Percentiles rank a stretch among this genome's conserved stretches.
Evolutionary conservation across 768 basidiomycete species (phyloP).

Genomic region (Rhodotorula toruloides): DNA sequence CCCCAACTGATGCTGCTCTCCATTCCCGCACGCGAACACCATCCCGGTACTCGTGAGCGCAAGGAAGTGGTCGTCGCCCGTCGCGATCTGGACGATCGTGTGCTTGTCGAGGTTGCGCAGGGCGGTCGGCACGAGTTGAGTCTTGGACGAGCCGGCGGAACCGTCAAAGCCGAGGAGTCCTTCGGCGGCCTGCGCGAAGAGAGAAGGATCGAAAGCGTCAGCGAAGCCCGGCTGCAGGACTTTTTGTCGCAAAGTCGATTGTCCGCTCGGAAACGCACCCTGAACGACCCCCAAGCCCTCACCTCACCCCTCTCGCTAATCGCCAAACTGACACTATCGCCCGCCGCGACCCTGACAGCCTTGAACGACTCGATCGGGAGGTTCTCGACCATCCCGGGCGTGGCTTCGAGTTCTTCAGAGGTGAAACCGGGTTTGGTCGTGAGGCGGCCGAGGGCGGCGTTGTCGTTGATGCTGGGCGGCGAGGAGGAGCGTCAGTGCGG

Average conservation of each 20-base stretch:
- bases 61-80: constrained; percentile 82
- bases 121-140: constrained; percentile 59
- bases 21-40: constrained; percentile 84
- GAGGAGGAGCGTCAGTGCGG: background rate
- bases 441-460: constrained; percentile 47
- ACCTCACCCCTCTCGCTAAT: constrained; percentile 73
- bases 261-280: constrained; percentile 53
- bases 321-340: constrained; percentile 83
- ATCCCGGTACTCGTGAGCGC: constrained; percentile 81
- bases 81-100: constrained; percentile 64
- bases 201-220: no score
- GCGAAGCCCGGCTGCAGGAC: no score
- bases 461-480: constrained; percentile 49
- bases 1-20: constrained; percentile 85
- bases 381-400: constrained; percentile 45
- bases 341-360: constrained; percentile 72
- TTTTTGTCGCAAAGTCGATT: no score
- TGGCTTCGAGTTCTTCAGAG: constrained; percentile 48
- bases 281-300: constrained; percentile 82
- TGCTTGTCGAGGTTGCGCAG: constrained; percentile 46
- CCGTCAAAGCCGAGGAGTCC: constrained; percentile 72
- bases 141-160: constrained; percentile 56
- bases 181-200: constrained; percentile 51
- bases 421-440: constrained; percentile 45
- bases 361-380: constrained; percentile 63